Base-by-base conservation (phyloP, 169 alveolate species). In the Plasmodium sp. region DNA sequence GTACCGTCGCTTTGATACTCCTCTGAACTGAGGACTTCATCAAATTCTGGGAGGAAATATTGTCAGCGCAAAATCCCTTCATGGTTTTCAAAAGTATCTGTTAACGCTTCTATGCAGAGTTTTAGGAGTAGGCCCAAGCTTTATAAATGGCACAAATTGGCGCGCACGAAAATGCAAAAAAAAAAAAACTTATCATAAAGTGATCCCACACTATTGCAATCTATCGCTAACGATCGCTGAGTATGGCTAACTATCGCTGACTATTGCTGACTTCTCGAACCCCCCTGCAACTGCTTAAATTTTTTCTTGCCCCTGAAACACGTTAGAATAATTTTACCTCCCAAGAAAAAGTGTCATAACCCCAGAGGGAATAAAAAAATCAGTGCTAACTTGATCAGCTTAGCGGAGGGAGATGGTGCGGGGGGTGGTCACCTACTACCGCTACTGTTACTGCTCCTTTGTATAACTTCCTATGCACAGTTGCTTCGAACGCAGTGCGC, bases 1-100 rank as follows among this genome's bases (percentile, higher is more conserved):
- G 39, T 79, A 97, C 98, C 96, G 96, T 95, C 36, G 96, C 86
- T 71, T 97, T 97, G 51, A 98, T 96, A 33, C 97, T 96, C 80
- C 99, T 93, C 80, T 98, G 99, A 41, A 96, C 97, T 2, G 99
- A 98, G 3, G 98, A 96, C 91, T 98, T 98, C 84, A 97, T 94
- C 67, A 96, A 93, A 85, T 97, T 98, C 94, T 97, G 98, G 92
- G 97, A 81, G 62, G 98, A 96, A 58, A 98, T 97, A 7, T 96
- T 98, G 39, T 97, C 98, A 12, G 93, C 77, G 33, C 96, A 94
- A 79, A 97, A 96, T 41, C 96, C 96, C 88, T 86, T 86, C 93
- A 86, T 86, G 12, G 1, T 79, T 86, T 54, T 14, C 43, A 75
- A 75, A 75, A 22, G 39, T 86, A 51, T 43, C n/a, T 67, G 33